phyloP scores from a whole-genome alignment of 805 yeast genomes.

The Candida orba region DNA sequence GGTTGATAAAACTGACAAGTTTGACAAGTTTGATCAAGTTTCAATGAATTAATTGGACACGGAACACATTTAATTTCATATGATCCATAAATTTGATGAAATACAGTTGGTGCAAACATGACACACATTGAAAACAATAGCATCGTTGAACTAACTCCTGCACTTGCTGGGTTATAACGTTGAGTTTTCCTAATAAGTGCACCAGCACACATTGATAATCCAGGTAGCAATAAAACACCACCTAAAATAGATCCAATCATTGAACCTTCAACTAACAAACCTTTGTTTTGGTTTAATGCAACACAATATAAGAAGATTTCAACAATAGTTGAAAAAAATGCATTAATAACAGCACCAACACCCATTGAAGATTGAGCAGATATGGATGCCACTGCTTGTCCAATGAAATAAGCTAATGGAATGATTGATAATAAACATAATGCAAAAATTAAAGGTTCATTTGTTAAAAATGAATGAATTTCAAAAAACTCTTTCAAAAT shows the following conservation, averaged over 20 bases:
- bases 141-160: conserved; percentile 97
- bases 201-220: conserved; percentile 96
- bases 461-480: conserved; percentile 32
- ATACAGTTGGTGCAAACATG: conserved; percentile 86
- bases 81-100: conserved; percentile 85
- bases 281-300: conserved; percentile 79
- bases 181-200: conserved; percentile 90
- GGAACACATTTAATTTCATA: conserved; percentile 67
- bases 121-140: conserved; percentile 82
- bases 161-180: conserved; percentile 90
- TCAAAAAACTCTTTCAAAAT: conserved; percentile 44
- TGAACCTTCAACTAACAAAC: conserved; percentile 89
- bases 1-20: conserved; percentile 77
- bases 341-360: conserved; percentile 95
- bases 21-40: conserved; percentile 39
- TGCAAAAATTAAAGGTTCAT: conserved; percentile 60
- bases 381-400: conserved; percentile 98
- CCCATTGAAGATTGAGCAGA: conserved; percentile 99
- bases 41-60: conserved; percentile 28
- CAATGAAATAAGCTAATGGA: conserved; percentile 94
- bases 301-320: conserved; percentile 90
- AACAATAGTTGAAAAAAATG: conserved; percentile 92
- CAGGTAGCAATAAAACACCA: conserved; percentile 87
- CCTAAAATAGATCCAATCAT: conserved; percentile 91
- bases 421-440: conserved; percentile 78